Evolutionary conservation across 163 green algal species (phyloP), one percentile per base, ranked within the genome.

Genomic region (Prototheca wickerhamii): DNA sequence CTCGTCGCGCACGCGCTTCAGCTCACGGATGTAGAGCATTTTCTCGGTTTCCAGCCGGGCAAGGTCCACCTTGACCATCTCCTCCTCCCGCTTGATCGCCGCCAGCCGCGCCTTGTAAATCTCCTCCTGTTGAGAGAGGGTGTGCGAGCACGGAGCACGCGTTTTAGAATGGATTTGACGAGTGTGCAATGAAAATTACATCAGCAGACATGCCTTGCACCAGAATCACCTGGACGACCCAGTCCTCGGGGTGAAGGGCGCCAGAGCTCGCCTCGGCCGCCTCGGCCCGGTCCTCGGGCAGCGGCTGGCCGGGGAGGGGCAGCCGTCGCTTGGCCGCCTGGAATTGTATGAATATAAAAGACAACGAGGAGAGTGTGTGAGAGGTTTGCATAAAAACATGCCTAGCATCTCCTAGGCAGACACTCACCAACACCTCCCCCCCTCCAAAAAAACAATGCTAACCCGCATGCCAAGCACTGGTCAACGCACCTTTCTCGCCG

Each of bases 31-130:
- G 70, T 89, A 76, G 4, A 63, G 55, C 20, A 72, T 31, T 74
- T 92, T 92, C 42, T 95, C 89, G 4, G 64, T 50, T 32, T 87
- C 76, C 20, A 95, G 75, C 4, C 83, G 58, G 50, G 91, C 84
- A 34, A 80, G 66, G 58, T 97, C 91, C 32, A 71, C 71, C 3
- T 65, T 42, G 20, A 91, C 34, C 30, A 54, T 46, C 25, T 96
- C 89, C 64, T 97, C 91, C 72, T 97, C 89, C 10, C 91, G 74
- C 60, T 86, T 87, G 46, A 95, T 61, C 0, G 73, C 76, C 21
- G 68, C 71, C 61, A 94, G 65, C 20, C 83, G 78, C 6, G 76
- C 81, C 82, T 91, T 92, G 76, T 81, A 83, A 29, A 90, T 74
- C 58, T 95, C 87, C 67, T 93, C 86, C 64, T 80, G 71, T 21